phyloP scores from a whole-genome alignment of 2,329 filamentous ascomycete species.

The Albophoma yamanashiensis region DNA sequence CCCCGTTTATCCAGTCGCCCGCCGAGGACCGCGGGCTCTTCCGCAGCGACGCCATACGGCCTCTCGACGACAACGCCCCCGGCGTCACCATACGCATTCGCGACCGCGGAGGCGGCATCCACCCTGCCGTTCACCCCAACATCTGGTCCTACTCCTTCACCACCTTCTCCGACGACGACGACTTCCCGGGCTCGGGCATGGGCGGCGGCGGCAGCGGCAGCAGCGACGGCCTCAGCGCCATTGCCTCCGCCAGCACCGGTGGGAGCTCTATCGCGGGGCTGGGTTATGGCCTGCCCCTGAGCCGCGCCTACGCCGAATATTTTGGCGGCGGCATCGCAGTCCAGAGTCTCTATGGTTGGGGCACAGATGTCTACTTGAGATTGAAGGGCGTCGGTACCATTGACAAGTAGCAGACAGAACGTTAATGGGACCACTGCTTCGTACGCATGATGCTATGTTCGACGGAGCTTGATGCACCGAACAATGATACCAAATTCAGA shows the following conservation, averaged over 20 bases:
- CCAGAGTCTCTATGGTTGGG: slow-evolving; percentile 96
- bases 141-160: slow-evolving; percentile 98
- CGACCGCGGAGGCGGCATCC: slow-evolving; percentile 89
- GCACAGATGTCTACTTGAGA: slow-evolving; percentile 56
- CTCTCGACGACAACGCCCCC: slow-evolving; percentile 55
- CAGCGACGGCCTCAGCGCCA: slow-evolving; percentile 55
- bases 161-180: slow-evolving; percentile 63
- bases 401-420: slow-evolving; percentile 10
- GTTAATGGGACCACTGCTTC: background rate
- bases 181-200: slow-evolving; percentile 23
- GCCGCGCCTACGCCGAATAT: slow-evolving; percentile 92
- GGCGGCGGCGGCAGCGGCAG: slow-evolving; percentile 15
- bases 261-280: slow-evolving; percentile 82
- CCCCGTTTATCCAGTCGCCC: slow-evolving; percentile 20
- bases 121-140: slow-evolving; percentile 68
- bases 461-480: too few relatives aligned
- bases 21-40: slow-evolving; percentile 28
- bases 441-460: background rate
- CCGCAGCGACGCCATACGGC: slow-evolving; percentile 37
- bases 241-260: slow-evolving; percentile 61
- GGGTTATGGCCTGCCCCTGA: slow-evolving; percentile 84
- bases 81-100: slow-evolving; percentile 93
- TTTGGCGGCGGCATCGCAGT: slow-evolving; percentile 92
- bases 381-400: slow-evolving; percentile 53
- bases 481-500: background rate